Percentiles rank a stretch among this genome's conserved stretches.
These are phyloP conservation scores for Ceratobasidium theobromae DNA, from an alignment of 1,284 basidiomycete genomes.

Conservation along the genomic window DNA sequence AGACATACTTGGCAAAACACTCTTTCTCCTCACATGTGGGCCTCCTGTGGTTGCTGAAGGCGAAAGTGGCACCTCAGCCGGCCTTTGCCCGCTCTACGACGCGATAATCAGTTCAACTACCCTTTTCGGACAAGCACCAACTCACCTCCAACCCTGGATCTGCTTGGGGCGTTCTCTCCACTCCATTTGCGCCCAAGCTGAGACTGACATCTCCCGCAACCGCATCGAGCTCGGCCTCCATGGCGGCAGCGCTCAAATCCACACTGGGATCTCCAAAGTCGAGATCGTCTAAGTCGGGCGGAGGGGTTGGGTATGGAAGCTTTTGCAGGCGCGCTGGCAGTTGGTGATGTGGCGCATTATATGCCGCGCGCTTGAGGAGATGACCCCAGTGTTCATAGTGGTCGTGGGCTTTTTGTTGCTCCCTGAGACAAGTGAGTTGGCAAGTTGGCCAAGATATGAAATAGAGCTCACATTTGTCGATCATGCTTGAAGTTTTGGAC, in stretches of 20 bases:
- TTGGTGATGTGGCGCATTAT: conserved; percentile 63
- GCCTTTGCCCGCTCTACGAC: conserved; percentile 3
- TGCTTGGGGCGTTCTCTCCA: conserved; percentile 85
- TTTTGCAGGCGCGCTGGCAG: conserved; percentile 68
- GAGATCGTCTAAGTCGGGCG: conserved; percentile 74
- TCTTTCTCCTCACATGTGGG: conserved; percentile 79
- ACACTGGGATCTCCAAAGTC: conserved; percentile 85
- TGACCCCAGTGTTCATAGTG: conserved; percentile 85
- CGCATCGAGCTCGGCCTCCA: conserved; percentile 51
- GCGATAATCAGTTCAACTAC: conserved; percentile 13
- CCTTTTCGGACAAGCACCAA: conserved; percentile 47
- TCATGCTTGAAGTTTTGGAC: conserved; percentile 93
- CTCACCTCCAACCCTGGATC: conserved; percentile 84
- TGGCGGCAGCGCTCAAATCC: conserved; percentile 81
- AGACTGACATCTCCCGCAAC: conserved; percentile 58
- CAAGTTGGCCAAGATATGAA: conserved; percentile 14
- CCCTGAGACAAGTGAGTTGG: conserved; percentile 51
- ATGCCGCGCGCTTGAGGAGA: conserved; percentile 69
- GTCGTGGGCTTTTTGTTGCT: conserved; percentile 76
- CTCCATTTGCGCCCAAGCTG: conserved; percentile 73
- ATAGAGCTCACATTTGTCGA: conserved; percentile 69
- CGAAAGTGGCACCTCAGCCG: conserved; percentile 10
- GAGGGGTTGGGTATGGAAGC: conserved; percentile 71
- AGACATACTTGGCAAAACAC: conserved; percentile 74
- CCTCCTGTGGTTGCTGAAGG: conserved; percentile 24